Conservation (phyloP, 768 basidiomycete genomes). For the Xanthoconium purpureum region DNA sequence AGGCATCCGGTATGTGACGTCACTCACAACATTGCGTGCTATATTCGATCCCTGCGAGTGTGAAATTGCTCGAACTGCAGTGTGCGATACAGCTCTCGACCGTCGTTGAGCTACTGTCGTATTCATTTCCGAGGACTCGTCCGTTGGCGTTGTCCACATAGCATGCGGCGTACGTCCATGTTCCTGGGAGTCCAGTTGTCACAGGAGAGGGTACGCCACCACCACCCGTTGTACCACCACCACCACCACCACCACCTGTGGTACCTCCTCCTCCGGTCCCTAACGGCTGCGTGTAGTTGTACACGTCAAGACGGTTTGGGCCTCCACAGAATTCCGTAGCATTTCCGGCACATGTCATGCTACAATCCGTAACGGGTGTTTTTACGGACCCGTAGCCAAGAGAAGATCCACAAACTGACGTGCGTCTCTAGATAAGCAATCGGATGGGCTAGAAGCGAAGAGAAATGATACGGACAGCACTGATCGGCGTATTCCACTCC, state of each 20-base stretch:
- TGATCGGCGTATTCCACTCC: constrained; percentile 47
- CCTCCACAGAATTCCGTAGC: constrained; percentile 68
- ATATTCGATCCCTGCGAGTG: constrained; percentile 71
- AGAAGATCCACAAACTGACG: constrained; percentile 26
- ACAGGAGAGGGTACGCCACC: background rate
- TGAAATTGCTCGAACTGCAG: constrained; percentile 56
- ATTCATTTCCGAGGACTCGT: constrained; percentile 50
- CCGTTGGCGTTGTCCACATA: constrained; percentile 73
- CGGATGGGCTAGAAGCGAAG: background rate
- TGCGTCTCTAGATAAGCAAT: constrained; percentile 10
- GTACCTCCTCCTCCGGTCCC: background rate
- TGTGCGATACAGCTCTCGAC: constrained; percentile 59
- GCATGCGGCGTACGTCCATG: constrained; percentile 62
- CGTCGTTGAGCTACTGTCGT: constrained; percentile 44
- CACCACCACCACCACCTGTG: background rate
- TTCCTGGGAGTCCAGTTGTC: constrained; percentile 44
- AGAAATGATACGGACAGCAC: constrained; percentile 41
- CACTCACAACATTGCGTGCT: constrained; percentile 47
- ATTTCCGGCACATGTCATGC: constrained; percentile 27
- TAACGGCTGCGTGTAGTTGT: constrained; percentile 11
- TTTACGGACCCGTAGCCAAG: constrained; percentile 28
- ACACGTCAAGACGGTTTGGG: constrained; percentile 43
- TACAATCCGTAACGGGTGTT: constrained; percentile 51
- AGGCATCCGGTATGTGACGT: background rate
- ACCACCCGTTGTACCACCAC: constrained; percentile 3